Evolutionary conservation across 257 asterid species (phyloP).

Genomic region (Solanum appendiculatum): DNA sequence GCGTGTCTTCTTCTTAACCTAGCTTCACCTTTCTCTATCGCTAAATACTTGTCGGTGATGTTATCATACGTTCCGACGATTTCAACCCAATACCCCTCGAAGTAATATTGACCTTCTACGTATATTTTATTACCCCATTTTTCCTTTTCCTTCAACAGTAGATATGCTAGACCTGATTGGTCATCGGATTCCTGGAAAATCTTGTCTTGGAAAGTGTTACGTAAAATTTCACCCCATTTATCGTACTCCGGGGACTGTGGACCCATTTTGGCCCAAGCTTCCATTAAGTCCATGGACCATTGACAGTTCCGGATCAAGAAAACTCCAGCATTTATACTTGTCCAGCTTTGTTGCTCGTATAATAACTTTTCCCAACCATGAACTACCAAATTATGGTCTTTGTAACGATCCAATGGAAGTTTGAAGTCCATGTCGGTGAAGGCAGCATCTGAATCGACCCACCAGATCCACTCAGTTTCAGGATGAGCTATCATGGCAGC

Average conservation of each 20-base stretch:
- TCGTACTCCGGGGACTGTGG: slow-evolving; percentile 69
- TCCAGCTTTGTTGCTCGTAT: slow-evolving; percentile 64
- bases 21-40: slow-evolving; percentile 34
- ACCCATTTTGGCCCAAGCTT: slow-evolving; percentile 85
- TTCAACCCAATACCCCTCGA: slow-evolving; percentile 94
- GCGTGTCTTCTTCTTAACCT: slow-evolving; percentile 63
- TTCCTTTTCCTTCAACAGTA: slow-evolving; percentile 50
- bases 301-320: slow-evolving; percentile 75
- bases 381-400: slow-evolving; percentile 49
- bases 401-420: slow-evolving; percentile 62
- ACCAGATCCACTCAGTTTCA: slow-evolving; percentile 99
- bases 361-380: slow-evolving; percentile 78
- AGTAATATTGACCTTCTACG: slow-evolving; percentile 59
- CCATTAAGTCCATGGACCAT: slow-evolving; percentile 87
- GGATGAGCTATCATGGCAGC: slow-evolving; percentile 98
- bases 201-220: slow-evolving; percentile 54
- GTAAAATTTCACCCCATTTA: slow-evolving; percentile 61
- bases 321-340: slow-evolving; percentile 95
- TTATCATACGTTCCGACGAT: slow-evolving; percentile 52
- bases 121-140: slow-evolving; percentile 66
- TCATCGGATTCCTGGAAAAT: slow-evolving; percentile 74
- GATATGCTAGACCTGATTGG: slow-evolving; percentile 64
- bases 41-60: slow-evolving; percentile 34
- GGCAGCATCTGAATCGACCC: slow-evolving; percentile 98
- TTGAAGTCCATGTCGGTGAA: slow-evolving; percentile 94